phyloP scores from a whole-genome alignment of 2,329 filamentous ascomycete species.

The Alternaria ventricosa region DNA sequence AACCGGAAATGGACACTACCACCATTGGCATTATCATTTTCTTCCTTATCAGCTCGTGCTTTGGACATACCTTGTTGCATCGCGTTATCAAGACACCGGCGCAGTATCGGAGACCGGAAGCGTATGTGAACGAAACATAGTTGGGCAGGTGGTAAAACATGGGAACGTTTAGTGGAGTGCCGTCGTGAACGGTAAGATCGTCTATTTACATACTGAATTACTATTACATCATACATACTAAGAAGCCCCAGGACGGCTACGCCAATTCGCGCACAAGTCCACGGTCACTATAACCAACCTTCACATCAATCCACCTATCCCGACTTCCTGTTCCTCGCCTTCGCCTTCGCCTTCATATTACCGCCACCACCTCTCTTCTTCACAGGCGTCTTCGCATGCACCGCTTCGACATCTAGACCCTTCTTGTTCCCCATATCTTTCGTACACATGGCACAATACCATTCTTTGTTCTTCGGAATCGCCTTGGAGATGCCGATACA shows the following conservation, averaged over 20 bases:
- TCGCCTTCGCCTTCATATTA: background rate
- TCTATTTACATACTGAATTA: background rate
- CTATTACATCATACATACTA: background rate
- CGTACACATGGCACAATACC: slow-evolving; percentile 6
- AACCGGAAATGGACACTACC: slow-evolving; percentile 4
- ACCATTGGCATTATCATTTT: slow-evolving; percentile 16
- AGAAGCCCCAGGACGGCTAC: background rate
- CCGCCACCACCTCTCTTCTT: background rate
- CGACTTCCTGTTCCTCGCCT: background rate
- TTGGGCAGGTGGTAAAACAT: background rate
- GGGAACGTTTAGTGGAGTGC: background rate
- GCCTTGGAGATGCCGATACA: slow-evolving; percentile 4
- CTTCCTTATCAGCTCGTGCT: slow-evolving; percentile 14
- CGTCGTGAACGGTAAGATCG: background rate
- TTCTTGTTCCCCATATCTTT: background rate
- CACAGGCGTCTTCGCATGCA: background rate
- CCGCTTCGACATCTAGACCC: background rate
- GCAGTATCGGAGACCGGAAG: slow-evolving; percentile 10
- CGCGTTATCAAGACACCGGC: slow-evolving; percentile 20
- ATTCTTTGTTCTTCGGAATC: background rate
- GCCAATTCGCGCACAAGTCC: background rate
- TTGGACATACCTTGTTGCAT: slow-evolving; percentile 19
- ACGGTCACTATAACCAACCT: background rate
- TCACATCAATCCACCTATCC: background rate
- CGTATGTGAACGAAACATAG: too few species aligned